Evolutionary conservation across 768 basidiomycete species (phyloP).

Genomic region (Glaciozyma antarctica): DNA sequence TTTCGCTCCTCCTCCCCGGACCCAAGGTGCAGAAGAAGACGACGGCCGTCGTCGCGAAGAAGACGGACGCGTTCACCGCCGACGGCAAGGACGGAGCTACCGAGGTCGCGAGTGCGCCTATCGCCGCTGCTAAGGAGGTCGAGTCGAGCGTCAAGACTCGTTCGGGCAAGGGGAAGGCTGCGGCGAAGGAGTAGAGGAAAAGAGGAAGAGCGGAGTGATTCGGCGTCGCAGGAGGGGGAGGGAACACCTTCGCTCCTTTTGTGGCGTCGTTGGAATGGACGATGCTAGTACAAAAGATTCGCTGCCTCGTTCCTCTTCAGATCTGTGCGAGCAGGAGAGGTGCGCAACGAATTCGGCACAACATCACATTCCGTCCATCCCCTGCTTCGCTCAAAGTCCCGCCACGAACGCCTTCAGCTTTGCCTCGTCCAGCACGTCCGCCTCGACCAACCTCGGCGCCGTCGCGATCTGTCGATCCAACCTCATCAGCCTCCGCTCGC

Average conservation of each 20-base stretch:
- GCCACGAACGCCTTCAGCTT: slow-evolving; percentile 23
- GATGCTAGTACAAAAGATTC: not conserved
- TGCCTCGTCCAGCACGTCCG: slow-evolving; percentile 9
- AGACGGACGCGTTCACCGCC: slow-evolving; percentile 19
- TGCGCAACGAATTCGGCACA: too few species aligned
- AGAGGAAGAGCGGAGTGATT: too few species aligned
- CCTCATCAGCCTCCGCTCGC: not conserved
- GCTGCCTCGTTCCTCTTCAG: not conserved
- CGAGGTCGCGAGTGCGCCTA: not conserved
- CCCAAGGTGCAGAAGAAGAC: slow-evolving; percentile 28
- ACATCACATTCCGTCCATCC: not conserved
- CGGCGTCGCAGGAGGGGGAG: not conserved
- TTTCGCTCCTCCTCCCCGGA: slow-evolving; percentile 16
- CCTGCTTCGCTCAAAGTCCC: not conserved
- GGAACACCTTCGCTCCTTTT: not conserved
- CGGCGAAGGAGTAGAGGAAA: not conserved
- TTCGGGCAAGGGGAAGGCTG: not conserved
- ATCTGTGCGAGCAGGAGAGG: too few species aligned
- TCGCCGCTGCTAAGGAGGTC: slow-evolving; percentile 5
- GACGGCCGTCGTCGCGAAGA: slow-evolving; percentile 31
- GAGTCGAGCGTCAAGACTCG: slow-evolving; percentile 2
- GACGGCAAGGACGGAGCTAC: slow-evolving; percentile 4
- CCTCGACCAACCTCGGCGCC: slow-evolving; percentile 19
- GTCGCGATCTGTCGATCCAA: slow-evolving; percentile 4
- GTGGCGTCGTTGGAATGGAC: not conserved